These are phyloP conservation scores for Centrapalus pauciflorus DNA, from an alignment of 129 eudicot genomes.

Conservation along the genomic window DNA sequence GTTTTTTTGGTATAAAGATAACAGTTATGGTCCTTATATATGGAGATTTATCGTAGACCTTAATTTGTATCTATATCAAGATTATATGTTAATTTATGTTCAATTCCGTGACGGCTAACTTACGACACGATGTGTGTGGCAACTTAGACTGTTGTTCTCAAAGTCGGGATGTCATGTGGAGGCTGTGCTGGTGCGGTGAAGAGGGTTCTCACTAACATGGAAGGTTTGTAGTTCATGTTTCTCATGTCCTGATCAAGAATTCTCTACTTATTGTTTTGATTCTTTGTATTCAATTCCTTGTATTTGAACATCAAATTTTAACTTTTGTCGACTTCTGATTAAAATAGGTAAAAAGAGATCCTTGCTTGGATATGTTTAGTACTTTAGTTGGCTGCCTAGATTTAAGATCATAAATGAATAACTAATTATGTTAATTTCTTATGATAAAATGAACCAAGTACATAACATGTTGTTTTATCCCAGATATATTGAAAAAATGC, in stretches of 20 bases:
- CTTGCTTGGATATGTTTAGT: too few relatives aligned
- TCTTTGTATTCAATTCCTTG: background rate
- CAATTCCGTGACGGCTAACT: background rate
- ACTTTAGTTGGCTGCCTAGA: too few relatives aligned
- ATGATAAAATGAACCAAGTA: too few relatives aligned
- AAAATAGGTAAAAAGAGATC: too few relatives aligned
- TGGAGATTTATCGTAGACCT: background rate
- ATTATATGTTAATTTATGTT: background rate
- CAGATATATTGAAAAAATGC: too few relatives aligned
- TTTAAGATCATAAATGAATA: background rate
- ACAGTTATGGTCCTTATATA: background rate
- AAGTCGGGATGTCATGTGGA: constrained; percentile 93
- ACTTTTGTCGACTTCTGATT: too few relatives aligned
- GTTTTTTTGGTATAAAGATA: background rate
- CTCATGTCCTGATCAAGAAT: background rate
- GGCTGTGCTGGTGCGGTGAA: constrained; percentile 93
- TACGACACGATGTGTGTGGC: constrained; percentile 1
- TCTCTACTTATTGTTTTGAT: too few relatives aligned
- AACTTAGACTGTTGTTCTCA: constrained; percentile 82
- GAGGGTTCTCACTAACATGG: constrained; percentile 85
- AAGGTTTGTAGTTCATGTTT: constrained; percentile 46
- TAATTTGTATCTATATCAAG: background rate
- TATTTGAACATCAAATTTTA: background rate
- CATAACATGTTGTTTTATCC: too few relatives aligned
- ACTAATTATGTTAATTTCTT: too few relatives aligned